Evolutionary conservation across 371 early-diverging fungal species (phyloP), one percentile per base, ranked within the genome.

Genomic region (Syncephalastrum monosporum): DNA sequence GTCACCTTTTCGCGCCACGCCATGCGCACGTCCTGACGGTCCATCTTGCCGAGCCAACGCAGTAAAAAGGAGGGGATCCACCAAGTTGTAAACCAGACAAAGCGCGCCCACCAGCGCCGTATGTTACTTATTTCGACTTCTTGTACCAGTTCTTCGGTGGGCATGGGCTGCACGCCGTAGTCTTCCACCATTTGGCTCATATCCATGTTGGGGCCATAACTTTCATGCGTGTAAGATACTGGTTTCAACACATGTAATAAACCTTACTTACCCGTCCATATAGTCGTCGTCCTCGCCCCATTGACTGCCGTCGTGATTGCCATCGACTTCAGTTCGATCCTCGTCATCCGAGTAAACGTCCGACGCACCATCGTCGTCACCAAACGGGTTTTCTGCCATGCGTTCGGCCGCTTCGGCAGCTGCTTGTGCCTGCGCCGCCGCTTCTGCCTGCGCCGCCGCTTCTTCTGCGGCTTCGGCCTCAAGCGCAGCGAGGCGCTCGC

Each of bases 1-100:
- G 94, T 90, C 1, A 93, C 82, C 57, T 95, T 95, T 73, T 95
- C 95, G 15, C 94, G 70, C 94, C 93, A 95, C 2, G 98, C 98
- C 91, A 92, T 90, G 49, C 84, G 92, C 13, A 95, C 83, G 67
- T 95, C 95, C 53, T 85, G 83, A 33, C 93, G 85, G 61, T 83
- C 85, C 88, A 94, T 91, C 55, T 87, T 86, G 44, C 93, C 86
- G 60, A 87, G 71, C 47, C 69, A 68, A 23, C 65, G 60, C 45
- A 88, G 60, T 50, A 68, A 50, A 56, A 74, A 81, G 15, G 87
- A 79, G 5, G 92, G 92, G 27, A 91, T 84, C 85, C 86, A 84
- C 87, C 88, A 91, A 1, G 92, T 92, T 52, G 84, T 64, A 14
- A 77, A 62, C 77, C 82, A 83, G 1, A 88, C 87, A 29, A 88